Evolutionary conservation across 495 filamentous ascomycete species (phyloP), one percentile per base, ranked within the genome.

Genomic region (Neurospora tetraspora): DNA sequence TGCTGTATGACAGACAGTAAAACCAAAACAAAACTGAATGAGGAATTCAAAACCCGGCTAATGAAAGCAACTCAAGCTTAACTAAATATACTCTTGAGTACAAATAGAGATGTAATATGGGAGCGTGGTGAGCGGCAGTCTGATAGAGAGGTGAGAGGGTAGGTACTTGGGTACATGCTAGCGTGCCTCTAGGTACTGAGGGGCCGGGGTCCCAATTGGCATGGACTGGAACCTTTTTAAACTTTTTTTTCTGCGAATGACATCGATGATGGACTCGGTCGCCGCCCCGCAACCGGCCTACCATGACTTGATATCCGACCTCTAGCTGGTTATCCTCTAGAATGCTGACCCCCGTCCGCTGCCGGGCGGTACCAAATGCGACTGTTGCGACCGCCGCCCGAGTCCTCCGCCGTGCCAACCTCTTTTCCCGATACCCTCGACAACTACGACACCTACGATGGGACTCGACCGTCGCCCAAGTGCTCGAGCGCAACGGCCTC

Each of bases 351-450:
- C 77, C 79, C 72, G 78, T 77, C 68, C 78, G 79, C 45, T 74
- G 75, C 71, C 77, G 81, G 43, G 74, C 80, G 68, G 77, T 78
- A 76, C 75, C 81, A 81, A 78, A 79, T 74, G 76, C 80, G 71
- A 77, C 78, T 40, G 77, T 72, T 47, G 74, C 75, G 65, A 75
- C 80, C 72, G 76, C 76, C 40, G 72, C 77, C 70, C 74, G 74
- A 75, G 81, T 85, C 75, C 76, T 83, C 74, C 81, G 81, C n/a
- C 76, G 84, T 65, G 81, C 81, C 37, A 77, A 74, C 31, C 73
- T 68, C 71, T 74, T 65, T 68, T 75, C 40, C 42, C 70, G 72
- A 37, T 23, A 65, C 31, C 70, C 45, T 36, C 72, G 78, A 69
- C 76, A 71, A 71, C 72, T 73, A 72, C 73, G 76, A n/a, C 76